These are phyloP conservation scores for Barnettozyma hawaiiensis DNA, from an alignment of 1,139 yeast species.

Conservation along the genomic window DNA sequence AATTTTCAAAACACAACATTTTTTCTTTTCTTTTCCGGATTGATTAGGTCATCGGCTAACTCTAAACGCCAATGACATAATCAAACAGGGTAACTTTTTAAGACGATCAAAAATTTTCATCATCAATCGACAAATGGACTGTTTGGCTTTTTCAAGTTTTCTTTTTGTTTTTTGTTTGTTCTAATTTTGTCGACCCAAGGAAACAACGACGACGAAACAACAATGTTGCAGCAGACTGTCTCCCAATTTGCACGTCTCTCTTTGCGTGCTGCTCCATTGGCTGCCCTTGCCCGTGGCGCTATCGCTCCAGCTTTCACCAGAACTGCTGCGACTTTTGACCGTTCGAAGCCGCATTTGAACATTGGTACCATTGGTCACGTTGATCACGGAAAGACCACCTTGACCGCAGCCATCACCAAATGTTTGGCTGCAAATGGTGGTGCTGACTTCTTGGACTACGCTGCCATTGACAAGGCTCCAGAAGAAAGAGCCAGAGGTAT, in stretches of 20 bases:
- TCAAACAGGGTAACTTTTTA: too few relatives aligned
- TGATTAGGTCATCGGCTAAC: too few relatives aligned
- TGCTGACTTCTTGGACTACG: constrained; percentile 88
- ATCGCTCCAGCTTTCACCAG: constrained; percentile 20
- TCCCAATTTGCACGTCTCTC: constrained; percentile 2
- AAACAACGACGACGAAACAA: neutral
- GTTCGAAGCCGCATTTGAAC: constrained; percentile 94
- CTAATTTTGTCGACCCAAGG: neutral
- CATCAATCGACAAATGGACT: too few relatives aligned
- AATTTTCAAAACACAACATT: neutral
- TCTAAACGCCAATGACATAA: too few relatives aligned
- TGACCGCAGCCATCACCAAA: constrained; percentile 98
- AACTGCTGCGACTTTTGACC: constrained; percentile 66
- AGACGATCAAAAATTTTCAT: too few relatives aligned
- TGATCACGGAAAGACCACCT: constrained; percentile 97
- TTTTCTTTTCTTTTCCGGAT: too few relatives aligned
- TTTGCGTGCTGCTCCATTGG: constrained; percentile 2
- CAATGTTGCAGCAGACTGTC: constrained; percentile 3
- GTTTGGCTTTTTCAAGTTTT: neutral
- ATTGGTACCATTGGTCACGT: constrained; percentile 96
- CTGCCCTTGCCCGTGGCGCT: constrained; percentile 6
- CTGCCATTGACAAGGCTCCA: constrained; percentile 95
- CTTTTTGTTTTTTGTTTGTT: neutral
- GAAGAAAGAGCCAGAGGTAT: constrained; percentile 99
- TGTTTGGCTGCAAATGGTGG: constrained; percentile 85